Percentiles rank a stretch among this genome's conserved stretches.
These are phyloP conservation scores for Actinomortierella wolfii DNA, from an alignment of 371 early-diverging fungal genomes.

Conservation along the genomic window DNA sequence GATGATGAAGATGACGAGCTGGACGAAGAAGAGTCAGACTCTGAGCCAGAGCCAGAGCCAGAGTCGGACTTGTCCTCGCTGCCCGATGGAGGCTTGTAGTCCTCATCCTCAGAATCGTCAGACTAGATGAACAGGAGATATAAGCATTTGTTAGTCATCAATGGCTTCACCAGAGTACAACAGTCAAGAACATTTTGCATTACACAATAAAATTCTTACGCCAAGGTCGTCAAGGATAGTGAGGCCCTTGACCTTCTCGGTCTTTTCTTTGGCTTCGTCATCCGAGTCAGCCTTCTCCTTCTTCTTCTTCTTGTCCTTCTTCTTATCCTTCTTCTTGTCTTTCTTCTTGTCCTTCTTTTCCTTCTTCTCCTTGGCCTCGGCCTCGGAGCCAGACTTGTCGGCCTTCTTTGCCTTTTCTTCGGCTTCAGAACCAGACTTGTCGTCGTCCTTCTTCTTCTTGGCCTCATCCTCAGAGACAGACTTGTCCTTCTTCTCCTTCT, in stretches of 20 bases:
- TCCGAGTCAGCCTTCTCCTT: constrained; percentile 6
- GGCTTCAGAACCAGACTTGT: too few relatives aligned
- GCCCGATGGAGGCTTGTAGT: constrained; percentile 17
- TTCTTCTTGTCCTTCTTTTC: background rate
- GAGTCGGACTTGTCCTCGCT: constrained; percentile 4
- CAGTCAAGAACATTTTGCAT: background rate
- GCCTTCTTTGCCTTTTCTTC: background rate
- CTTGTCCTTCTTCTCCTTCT: constrained; percentile 1
- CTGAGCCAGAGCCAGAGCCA: background rate
- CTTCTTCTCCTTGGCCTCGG: background rate
- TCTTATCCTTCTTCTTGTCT: constrained; percentile 3
- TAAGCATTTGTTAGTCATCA: constrained; percentile 10
- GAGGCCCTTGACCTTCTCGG: constrained; percentile 8
- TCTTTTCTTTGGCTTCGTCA: background rate
- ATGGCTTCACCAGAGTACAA: background rate
- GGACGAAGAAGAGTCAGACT: background rate
- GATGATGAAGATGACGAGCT: background rate
- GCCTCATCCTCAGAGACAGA: background rate
- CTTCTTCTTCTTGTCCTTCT: constrained; percentile 3
- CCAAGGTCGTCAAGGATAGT: constrained; percentile 33
- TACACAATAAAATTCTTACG: constrained; percentile 9
- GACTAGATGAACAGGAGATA: constrained; percentile 5
- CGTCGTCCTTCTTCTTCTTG: constrained; percentile 10
- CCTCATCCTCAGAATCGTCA: constrained; percentile 30
- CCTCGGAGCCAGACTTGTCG: constrained; percentile 1